These are phyloP conservation scores for Ophiostoma angusticollis DNA, from an alignment of 2,329 filamentous ascomycete genomes.

Conservation along the genomic window DNA sequence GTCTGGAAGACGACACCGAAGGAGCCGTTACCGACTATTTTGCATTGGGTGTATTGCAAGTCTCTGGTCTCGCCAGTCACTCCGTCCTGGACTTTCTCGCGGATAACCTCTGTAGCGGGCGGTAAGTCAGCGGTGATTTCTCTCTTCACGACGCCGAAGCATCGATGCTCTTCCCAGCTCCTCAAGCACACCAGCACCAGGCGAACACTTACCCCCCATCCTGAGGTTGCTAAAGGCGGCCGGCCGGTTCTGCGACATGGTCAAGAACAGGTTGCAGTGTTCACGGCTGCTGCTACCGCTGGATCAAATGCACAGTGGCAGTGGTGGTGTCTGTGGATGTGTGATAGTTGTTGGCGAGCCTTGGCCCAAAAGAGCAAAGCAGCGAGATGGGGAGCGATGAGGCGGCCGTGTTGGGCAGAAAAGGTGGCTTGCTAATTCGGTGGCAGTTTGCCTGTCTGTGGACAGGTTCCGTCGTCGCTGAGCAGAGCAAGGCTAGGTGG, in stretches of 20 bases:
- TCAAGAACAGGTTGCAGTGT: constrained; percentile 14
- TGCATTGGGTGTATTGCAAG: constrained; percentile 97
- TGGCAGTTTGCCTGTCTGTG: too few relatives aligned
- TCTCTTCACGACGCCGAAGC: too few relatives aligned
- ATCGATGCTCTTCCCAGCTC: too few relatives aligned
- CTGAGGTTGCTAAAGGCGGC: constrained; percentile 76
- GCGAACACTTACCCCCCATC: constrained; percentile 94
- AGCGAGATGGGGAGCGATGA: constrained; percentile 13
- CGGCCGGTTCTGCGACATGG: constrained; percentile 83
- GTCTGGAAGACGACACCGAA: constrained; percentile 99
- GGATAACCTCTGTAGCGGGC: constrained; percentile 66
- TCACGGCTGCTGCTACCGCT: constrained; percentile 16
- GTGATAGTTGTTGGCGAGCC: too few relatives aligned
- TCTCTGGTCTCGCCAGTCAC: constrained; percentile 93
- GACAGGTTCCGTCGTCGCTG: too few relatives aligned
- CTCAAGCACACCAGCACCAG: too few relatives aligned
- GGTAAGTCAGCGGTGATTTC: constrained; percentile 5
- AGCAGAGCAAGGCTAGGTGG: too few relatives aligned
- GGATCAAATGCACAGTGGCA: constrained; percentile 10
- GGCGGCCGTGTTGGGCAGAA: constrained; percentile 23
- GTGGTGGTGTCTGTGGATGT: neutral
- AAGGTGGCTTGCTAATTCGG: too few relatives aligned
- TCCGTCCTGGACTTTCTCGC: constrained; percentile 98
- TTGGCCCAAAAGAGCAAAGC: constrained; percentile 13
- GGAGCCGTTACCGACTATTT: constrained; percentile 97